Base-by-base conservation (phyloP, 495 filamentous ascomycete species). In the Cenococcum geophilum region DNA sequence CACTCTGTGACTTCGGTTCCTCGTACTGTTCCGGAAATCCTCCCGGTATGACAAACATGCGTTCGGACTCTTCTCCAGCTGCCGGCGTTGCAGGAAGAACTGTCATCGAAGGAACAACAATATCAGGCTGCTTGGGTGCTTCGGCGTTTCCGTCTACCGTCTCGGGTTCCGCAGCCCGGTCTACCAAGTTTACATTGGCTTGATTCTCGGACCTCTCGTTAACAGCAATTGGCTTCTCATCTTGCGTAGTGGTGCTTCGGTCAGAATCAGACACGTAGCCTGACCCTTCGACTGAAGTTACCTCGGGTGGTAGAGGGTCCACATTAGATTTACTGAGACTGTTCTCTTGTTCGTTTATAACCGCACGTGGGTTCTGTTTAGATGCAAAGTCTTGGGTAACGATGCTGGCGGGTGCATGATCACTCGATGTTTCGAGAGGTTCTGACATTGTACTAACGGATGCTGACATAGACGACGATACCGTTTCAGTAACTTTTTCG, bases 271-370 rank as follows among this genome's bases (percentile, higher is more conserved):
- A 81, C 34, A 73, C 67, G 68, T 82, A 82, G 10, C 80, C 66
- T 43, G 69, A 75, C n/a, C 82, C 82, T 69, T 88, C 84, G 0
- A 85, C 79, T 4, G 79, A 83, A 1, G 83, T 86, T 8, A 88
- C 83, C 22, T 86, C 80, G 8, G 86, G 85, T 36, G 86, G 83
- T 35, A 88, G 68, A 5, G 85, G 85, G 45, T 85, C 82, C 34
- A 22, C n/a, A 14, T 16, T 14, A 25, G 9, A 25, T 32, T 32
- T 32, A 11, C 49, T 52, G 5, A 8, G 10, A 78, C 76, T 58
- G 74, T 76, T 65, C 70, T 72, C 59, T 23, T 25, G 23, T 37
- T 50, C 42, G 20, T 27, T 21, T 16, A 37, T n/a, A 10, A 42
- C 20, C 14, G 47, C 14, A 6, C 45, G 34, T 11, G 40, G 3